Conservation (phyloP, 2,329 filamentous ascomycete genomes). For the Sporothrix mexicana region DNA sequence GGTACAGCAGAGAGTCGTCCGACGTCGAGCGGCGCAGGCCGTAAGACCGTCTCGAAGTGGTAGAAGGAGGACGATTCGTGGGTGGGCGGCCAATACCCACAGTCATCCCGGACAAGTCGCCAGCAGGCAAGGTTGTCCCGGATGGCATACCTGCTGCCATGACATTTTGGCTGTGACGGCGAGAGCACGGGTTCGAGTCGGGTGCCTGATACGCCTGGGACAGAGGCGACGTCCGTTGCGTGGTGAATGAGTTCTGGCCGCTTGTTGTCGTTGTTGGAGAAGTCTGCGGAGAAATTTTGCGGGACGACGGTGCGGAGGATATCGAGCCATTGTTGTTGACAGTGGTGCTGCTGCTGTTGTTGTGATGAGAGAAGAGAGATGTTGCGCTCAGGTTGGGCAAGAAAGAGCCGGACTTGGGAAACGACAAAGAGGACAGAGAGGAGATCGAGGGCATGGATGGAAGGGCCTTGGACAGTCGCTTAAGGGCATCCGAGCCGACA, state of each 20-base stretch:
- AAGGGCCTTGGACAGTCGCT: slow-evolving; percentile 61
- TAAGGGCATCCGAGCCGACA: slow-evolving; percentile 62
- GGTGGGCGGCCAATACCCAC: not conserved
- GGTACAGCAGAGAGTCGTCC: slow-evolving; percentile 78
- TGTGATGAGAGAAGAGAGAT: slow-evolving; percentile 48
- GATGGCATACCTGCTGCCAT: not conserved
- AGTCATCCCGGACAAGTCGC: not conserved
- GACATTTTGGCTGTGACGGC: not conserved
- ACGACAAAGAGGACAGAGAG: slow-evolving; percentile 61
- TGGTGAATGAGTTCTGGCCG: not conserved
- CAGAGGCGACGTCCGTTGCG: not conserved
- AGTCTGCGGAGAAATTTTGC: slow-evolving; percentile 18
- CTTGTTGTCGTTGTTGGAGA: slow-evolving; percentile 16
- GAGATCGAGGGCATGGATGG: slow-evolving; percentile 43
- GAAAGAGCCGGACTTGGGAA: slow-evolving; percentile 49
- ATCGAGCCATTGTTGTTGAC: not conserved
- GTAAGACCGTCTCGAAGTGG: slow-evolving; percentile 42
- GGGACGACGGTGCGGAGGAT: not conserved
- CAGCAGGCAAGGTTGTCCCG: slow-evolving; percentile 11
- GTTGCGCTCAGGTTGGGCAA: slow-evolving; percentile 46
- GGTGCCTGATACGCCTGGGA: not conserved
- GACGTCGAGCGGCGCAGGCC: slow-evolving; percentile 68
- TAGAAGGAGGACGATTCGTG: slow-evolving; percentile 38
- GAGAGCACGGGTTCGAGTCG: not conserved
- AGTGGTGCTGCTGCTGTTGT: slow-evolving; percentile 37